Evolutionary conservation across 225 moss, liverwort and hornwort species (phyloP), one percentile per base, ranked within the genome.

Genomic region (Straminergon stramineum): DNA sequence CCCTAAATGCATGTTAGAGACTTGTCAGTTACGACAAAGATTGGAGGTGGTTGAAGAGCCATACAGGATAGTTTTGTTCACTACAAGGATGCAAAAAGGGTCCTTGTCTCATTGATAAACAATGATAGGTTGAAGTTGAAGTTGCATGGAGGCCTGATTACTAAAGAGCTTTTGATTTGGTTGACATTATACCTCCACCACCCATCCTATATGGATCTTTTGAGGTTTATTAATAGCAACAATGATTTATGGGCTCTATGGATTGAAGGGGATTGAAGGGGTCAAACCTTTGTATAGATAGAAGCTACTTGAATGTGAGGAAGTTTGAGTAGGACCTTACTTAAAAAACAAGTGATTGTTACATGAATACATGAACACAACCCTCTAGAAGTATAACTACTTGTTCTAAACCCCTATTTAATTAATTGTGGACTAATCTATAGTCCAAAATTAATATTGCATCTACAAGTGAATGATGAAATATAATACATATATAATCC

Each of bases 301-400:
- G 7, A 48, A 31, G 48, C 48, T 75, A 75, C 4, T 48, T 75
- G 9, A 48, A 48, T 9, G 48, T 48, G 17, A 30, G 2, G 11
- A 74, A 74, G 11, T 45, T 75, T 31, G 31, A 48, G 0, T 17
- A 30, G 18, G 31, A 31, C 31, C 7, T 31, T 18, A 18, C 10
- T 74, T 74, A 9, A 28, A 74, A 74, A 74, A 45, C 11, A 0
- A 30, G 4, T 11, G 0, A 11, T 0, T 30, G 1, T 18, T 48
- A 48, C 4, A 30, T 48, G 11, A 3, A 30, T 2, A 45, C 11
- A 75, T 48, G 11, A 48, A 48, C 6, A 17, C 17, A 75, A 1
- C 1, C 4, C 4, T 7, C 1, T 31, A 18, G 11, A 75, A 75
- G 31, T 51, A 1, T 31, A 75, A 10, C 6, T 30, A 17, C 31